phyloP scores from a whole-genome alignment of 108 stramenopile species.

The Nitzschia sp. region DNA sequence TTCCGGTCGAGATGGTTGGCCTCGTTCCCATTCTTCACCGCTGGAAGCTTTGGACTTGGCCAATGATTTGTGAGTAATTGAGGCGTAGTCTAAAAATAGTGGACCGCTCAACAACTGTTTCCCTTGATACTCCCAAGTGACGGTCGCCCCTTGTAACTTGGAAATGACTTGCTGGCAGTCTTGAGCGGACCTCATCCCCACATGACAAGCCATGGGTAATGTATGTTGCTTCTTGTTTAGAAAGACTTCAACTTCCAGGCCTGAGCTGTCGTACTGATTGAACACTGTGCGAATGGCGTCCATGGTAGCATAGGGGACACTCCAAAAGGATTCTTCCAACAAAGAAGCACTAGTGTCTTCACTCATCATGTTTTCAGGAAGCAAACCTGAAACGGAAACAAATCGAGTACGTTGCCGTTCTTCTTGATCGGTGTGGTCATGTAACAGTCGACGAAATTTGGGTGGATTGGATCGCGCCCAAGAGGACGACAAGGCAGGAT shows the following conservation, averaged over 20 bases:
- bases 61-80: constrained; percentile 50
- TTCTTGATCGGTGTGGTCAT: constrained; percentile 27
- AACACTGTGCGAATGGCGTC: constrained; percentile 44
- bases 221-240: constrained; percentile 27
- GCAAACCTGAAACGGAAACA: constrained; percentile 65
- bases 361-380: constrained; percentile 11
- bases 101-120: constrained; percentile 42
- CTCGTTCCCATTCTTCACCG: constrained; percentile 34
- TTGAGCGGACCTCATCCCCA: constrained; percentile 48
- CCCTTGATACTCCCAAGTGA: constrained; percentile 34
- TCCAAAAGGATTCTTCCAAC: constrained; percentile 17
- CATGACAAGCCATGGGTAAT: constrained; percentile 32
- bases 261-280: constrained; percentile 47
- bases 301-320: constrained; percentile 17
- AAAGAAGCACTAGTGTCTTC: constrained; percentile 1
- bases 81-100: constrained; percentile 78
- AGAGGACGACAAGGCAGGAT: not conserved
- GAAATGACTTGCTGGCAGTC: constrained; percentile 59
- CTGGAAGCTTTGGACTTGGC: constrained; percentile 27
- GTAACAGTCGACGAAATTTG: constrained; percentile 72
- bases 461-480: constrained; percentile 82
- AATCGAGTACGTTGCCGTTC: constrained; percentile 61
- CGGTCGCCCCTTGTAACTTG: constrained; percentile 53
- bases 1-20: constrained; percentile 68
- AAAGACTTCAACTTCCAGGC: constrained; percentile 53